Evolutionary conservation across 2,329 filamentous ascomycete genomes (phyloP).

Genomic region (Graphilbum sp.): DNA sequence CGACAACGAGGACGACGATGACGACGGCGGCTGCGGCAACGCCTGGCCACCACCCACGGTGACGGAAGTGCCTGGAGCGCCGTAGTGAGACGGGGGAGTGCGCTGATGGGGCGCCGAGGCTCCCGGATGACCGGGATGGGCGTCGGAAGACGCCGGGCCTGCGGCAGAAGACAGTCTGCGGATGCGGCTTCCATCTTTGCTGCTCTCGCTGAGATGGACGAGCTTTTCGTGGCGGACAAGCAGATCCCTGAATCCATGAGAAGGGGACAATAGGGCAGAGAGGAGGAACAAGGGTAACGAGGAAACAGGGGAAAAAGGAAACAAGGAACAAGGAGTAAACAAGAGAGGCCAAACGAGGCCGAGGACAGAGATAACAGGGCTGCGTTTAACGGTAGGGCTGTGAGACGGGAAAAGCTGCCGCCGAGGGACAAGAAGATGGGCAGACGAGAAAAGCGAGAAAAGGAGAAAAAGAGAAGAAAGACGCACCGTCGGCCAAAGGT

Average conservation of each 20-base stretch:
- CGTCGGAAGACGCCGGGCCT: slow-evolving; percentile 26
- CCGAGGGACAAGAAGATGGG: too few species aligned
- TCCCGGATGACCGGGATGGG: slow-evolving; percentile 22
- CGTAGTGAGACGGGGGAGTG: slow-evolving; percentile 11
- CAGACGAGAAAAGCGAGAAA: neutral
- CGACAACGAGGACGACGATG: slow-evolving; percentile 9
- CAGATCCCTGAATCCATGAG: slow-evolving; percentile 46
- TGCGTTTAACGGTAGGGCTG: too few species aligned
- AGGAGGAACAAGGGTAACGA: neutral
- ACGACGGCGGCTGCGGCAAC: slow-evolving; percentile 3
- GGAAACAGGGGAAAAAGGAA: neutral
- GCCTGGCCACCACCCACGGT: neutral
- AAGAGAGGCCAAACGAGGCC: too few species aligned
- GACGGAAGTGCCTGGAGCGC: slow-evolving; percentile 7
- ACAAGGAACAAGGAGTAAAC: slow-evolving; percentile 2
- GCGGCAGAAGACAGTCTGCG: slow-evolving; percentile 34
- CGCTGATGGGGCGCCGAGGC: slow-evolving; percentile 26
- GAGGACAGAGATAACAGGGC: too few species aligned
- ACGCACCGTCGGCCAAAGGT: slow-evolving; percentile 46
- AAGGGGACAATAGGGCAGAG: neutral
- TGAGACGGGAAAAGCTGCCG: neutral
- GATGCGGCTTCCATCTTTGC: slow-evolving; percentile 33
- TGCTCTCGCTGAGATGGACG: slow-evolving; percentile 44
- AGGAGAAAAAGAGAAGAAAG: neutral
- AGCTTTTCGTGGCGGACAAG: slow-evolving; percentile 48